A percentile compares a stretch with the other conserved stretches of the same genome.
Evolutionary conservation across 257 asterid genomes (phyloP).

Genomic region (Phtheirospermum japonicum): DNA sequence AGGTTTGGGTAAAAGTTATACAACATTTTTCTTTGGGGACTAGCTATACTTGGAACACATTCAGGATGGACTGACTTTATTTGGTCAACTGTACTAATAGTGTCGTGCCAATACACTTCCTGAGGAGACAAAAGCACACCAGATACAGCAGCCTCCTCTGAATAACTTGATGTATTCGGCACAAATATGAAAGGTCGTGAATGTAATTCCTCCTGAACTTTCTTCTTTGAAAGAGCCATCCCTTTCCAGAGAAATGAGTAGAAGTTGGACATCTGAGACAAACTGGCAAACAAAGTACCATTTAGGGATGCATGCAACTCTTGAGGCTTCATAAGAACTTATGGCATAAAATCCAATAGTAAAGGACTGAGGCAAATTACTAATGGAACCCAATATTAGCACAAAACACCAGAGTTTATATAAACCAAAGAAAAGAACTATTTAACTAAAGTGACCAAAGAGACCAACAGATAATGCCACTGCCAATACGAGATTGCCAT

Average conservation of each 20-base stretch:
- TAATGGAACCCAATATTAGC: conserved; percentile 13
- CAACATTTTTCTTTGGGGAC: conserved; percentile 45
- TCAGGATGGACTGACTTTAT: conserved; percentile 36
- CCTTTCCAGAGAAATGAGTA: conserved; percentile 74
- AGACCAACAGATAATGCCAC: conserved; percentile 1
- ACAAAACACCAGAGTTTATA: neutral
- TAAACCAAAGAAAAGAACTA: conserved; percentile 7
- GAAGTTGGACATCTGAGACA: conserved; percentile 78
- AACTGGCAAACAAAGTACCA: conserved; percentile 43
- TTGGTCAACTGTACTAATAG: conserved; percentile 49
- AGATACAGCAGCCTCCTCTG: conserved; percentile 54
- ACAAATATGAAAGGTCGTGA: conserved; percentile 80
- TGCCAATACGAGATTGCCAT: neutral
- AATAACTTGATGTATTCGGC: conserved; percentile 48
- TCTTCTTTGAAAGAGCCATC: conserved; percentile 56
- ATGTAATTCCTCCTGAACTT: conserved; percentile 51
- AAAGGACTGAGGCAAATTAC: neutral
- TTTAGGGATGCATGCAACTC: conserved; percentile 15
- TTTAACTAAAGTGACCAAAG: neutral
- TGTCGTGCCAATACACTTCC: conserved; percentile 84
- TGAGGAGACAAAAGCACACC: conserved; percentile 68
- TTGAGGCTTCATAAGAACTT: neutral
- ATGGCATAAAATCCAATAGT: neutral
- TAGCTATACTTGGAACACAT: conserved; percentile 29
- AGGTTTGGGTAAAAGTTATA: conserved; percentile 62